Percentiles rank a stretch among this genome's conserved stretches.
Conservation (phyloP, 805 yeast species). For the Metschnikowia koreensis region DNA sequence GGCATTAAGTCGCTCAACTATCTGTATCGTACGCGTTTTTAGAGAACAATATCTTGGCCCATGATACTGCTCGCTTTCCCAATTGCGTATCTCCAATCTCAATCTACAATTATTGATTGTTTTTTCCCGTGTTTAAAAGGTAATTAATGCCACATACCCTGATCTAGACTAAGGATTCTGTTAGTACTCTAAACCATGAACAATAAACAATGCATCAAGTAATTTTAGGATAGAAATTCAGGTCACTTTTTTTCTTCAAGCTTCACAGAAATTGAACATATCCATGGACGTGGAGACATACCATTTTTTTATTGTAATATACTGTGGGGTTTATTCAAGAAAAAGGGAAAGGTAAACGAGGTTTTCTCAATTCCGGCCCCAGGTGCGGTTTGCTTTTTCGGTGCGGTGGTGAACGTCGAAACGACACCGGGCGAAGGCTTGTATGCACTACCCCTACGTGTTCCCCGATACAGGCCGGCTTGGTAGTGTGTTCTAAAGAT, state of each 20-base stretch:
- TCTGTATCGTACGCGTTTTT: no score
- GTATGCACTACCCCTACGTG: neutral
- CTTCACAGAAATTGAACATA: no score
- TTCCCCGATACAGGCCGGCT: neutral
- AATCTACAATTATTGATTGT: no score
- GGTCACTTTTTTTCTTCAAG: no score
- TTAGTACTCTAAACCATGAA: neutral
- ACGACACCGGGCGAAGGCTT: neutral
- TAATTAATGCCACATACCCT: constrained; percentile 19
- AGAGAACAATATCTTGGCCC: no score
- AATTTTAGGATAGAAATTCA: no score
- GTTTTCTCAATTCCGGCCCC: neutral
- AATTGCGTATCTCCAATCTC: no score
- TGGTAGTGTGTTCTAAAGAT: neutral
- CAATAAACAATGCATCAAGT: no score
- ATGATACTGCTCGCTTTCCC: no score
- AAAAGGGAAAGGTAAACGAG: neutral
- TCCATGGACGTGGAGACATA: constrained; percentile 3
- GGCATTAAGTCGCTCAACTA: no score
- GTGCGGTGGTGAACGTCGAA: constrained; percentile 1
- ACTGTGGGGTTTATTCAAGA: neutral
- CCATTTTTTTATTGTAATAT: constrained; percentile 11
- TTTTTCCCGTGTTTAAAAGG: neutral
- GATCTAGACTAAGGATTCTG: constrained; percentile 20
- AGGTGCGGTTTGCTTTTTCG: constrained; percentile 1